phyloP scores from a whole-genome alignment of 495 filamentous ascomycete genomes.

The Penicillium simplicissimum region DNA sequence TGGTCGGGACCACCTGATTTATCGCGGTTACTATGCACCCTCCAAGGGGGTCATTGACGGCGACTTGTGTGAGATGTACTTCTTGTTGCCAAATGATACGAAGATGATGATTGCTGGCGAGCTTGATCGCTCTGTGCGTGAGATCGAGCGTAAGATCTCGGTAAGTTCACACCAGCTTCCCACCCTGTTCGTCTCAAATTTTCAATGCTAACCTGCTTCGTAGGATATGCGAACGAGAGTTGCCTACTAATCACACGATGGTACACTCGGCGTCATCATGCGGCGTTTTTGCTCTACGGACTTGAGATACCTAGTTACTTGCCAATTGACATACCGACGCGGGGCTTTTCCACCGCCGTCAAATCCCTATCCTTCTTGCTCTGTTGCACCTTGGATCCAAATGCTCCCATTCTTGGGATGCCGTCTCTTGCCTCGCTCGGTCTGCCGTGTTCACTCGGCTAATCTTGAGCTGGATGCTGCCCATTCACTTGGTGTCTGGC shows the following conservation, averaged over 20 bases:
- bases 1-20: constrained; percentile 92
- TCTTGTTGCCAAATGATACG: constrained; percentile 75
- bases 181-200: not conserved
- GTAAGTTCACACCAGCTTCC: constrained; percentile 48
- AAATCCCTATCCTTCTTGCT: not conserved
- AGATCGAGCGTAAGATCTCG: constrained; percentile 94
- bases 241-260: constrained; percentile 61
- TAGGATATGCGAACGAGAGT: constrained; percentile 87
- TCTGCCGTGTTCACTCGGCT: constrained; percentile 45
- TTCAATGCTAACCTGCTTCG: constrained; percentile 19
- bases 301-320: constrained; percentile 33
- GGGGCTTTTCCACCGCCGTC: constrained; percentile 19
- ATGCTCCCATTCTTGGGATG: not conserved
- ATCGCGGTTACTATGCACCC: constrained; percentile 93
- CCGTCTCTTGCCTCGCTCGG: constrained; percentile 60
- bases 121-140: constrained; percentile 82
- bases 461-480: constrained; percentile 61
- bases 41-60: constrained; percentile 97
- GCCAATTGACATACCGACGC: constrained; percentile 26
- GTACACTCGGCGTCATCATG: constrained; percentile 27
- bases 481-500: constrained; percentile 18
- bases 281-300: constrained; percentile 24
- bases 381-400: not conserved
- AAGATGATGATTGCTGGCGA: constrained; percentile 94
- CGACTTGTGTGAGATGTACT: constrained; percentile 94